Evolutionary conservation across 306 rosid species (phyloP).

Genomic region (Sphenostylis stenocarpa): DNA sequence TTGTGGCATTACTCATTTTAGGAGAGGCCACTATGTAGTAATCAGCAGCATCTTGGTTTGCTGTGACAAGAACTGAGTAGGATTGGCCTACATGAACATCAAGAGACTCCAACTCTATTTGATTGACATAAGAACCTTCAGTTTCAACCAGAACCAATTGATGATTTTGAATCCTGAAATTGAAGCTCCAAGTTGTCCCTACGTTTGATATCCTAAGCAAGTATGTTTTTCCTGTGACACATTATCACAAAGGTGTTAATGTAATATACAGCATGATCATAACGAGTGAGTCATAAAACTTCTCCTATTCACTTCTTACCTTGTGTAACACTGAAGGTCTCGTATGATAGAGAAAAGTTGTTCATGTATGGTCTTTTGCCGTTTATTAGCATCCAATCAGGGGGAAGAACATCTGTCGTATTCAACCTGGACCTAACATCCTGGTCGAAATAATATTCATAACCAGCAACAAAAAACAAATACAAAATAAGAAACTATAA

Average conservation of each 20-base stretch:
- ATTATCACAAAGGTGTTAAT: slow-evolving; percentile 14
- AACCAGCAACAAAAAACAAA: background rate
- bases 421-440: slow-evolving; percentile 39
- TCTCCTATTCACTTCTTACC: slow-evolving; percentile 41
- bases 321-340: slow-evolving; percentile 64
- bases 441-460: slow-evolving; percentile 40
- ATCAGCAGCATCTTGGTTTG: slow-evolving; percentile 64
- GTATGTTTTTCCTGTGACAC: slow-evolving; percentile 66
- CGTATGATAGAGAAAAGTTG: slow-evolving; percentile 40
- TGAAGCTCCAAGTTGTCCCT: slow-evolving; percentile 71
- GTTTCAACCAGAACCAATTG: slow-evolving; percentile 68
- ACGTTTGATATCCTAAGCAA: slow-evolving; percentile 87
- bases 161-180: slow-evolving; percentile 80
- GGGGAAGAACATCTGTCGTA: slow-evolving; percentile 25
- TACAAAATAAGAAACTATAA: background rate
- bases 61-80: slow-evolving; percentile 76
- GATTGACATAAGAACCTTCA: slow-evolving; percentile 83
- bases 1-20: slow-evolving; percentile 37
- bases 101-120: slow-evolving; percentile 63
- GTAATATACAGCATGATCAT: background rate
- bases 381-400: slow-evolving; percentile 65
- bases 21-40: slow-evolving; percentile 77
- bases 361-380: slow-evolving; percentile 61
- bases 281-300: background rate
- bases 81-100: slow-evolving; percentile 94